phyloP scores from a whole-genome alignment of 2,329 filamentous ascomycete species.

The Stachybotrys chartarum region DNA sequence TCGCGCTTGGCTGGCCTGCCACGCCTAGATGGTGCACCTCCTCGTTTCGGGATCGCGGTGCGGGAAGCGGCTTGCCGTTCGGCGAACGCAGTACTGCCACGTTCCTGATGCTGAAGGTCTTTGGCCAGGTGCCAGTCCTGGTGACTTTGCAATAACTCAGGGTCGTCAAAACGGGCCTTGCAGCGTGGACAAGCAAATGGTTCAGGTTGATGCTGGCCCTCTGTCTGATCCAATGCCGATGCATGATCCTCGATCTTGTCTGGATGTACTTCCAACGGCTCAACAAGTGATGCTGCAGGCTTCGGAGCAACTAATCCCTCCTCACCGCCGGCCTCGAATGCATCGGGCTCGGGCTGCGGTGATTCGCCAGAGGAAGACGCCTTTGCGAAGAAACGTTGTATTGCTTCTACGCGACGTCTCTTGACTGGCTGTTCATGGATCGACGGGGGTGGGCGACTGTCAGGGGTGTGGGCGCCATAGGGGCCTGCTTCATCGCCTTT shows the following conservation, averaged over 20 bases:
- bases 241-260: not conserved
- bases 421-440: conserved; percentile 17
- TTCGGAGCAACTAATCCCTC: not conserved
- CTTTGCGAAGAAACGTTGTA: conserved; percentile 51
- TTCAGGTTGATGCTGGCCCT: not conserved
- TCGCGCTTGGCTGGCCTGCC: conserved; percentile 35
- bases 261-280: not conserved
- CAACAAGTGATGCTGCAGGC: not conserved
- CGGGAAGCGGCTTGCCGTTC: conserved; percentile 23
- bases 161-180: conserved; percentile 47
- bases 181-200: conserved; percentile 56
- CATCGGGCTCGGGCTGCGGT: conserved; percentile 11
- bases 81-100: conserved; percentile 39
- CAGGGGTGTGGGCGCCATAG: conserved; percentile 12
- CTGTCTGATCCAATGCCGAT: not conserved
- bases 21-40: conserved; percentile 32
- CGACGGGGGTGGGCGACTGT: conserved; percentile 10
- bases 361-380: conserved; percentile 21
- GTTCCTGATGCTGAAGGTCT: conserved; percentile 64
- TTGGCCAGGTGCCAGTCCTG: conserved; percentile 93
- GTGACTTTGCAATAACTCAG: conserved; percentile 64
- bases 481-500: conserved; percentile 59
- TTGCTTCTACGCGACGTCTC: conserved; percentile 36
- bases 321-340: conserved; percentile 10
- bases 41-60: conserved; percentile 19